Base-by-base conservation (phyloP, 495 filamentous ascomycete genomes). In the Ascodesmis nigricans region DNA sequence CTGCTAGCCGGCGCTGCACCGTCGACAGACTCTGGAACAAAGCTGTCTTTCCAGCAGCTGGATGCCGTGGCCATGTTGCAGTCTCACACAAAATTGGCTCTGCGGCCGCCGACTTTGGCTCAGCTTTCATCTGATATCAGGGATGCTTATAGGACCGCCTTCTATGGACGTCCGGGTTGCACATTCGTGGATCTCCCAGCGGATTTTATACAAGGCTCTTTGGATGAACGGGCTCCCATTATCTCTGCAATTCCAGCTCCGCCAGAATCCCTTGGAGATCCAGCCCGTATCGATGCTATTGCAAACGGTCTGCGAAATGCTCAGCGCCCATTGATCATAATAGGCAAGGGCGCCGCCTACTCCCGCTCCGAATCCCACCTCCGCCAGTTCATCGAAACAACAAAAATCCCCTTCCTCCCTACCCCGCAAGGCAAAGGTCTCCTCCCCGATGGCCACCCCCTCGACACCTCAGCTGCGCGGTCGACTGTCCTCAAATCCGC, bases 371-470 rank as follows among this genome's bases (percentile, higher is more conserved):
- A 71, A 39, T 14, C 20, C 1, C 47, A 44, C 4, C 61, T 73
- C 11, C 47, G 57, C 16, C 34, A 49, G 5, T 55, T 74, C n/a
- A 56, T 75, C 25, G 44, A 61, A 15, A 36, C 53, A 26, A 62
- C 65, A 2, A 46, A 61, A 11, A 56, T 75, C 3, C 68, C 65
- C 2, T 73, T 73, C 49, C 52, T 75, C 2, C 66, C 69, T 0
- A 69, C 64, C 1, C 71, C 70, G 3, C 73, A 73, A 62, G 69
- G 67, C 5, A 73, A 73, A 46, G 70, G 69, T 10, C 60, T 73
- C 1, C 34, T 72, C 1, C 59, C 66, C 4, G 67, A 73, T 43
- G 63, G 61, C 0, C 64, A 71, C 42, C 55, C 61, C 0, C 53
- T 57, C 22, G 72, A 74, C 44, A 49, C 52, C 5, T 62, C 67